Evolutionary conservation across 768 basidiomycete genomes (phyloP).

Genomic region (Exidia glandulosa): DNA sequence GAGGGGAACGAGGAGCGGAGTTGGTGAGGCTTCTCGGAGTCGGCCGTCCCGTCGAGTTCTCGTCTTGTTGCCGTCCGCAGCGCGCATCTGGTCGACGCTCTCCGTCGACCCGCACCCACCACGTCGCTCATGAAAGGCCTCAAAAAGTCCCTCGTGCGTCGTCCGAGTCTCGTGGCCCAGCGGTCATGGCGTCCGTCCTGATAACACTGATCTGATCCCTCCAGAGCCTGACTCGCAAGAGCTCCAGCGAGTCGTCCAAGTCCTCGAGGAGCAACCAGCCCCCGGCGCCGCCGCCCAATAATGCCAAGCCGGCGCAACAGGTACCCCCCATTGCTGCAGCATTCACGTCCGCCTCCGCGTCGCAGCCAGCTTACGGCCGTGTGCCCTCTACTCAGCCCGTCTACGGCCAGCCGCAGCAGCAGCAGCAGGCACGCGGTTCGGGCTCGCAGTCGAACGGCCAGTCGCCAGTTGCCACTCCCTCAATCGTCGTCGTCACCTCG

Average conservation of each 20-base stretch:
- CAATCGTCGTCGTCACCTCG: conserved; percentile 79
- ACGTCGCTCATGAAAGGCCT: conserved; percentile 58
- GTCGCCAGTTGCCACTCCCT: conserved; percentile 51
- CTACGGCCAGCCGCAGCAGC: conserved; percentile 16
- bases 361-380: conserved; percentile 30
- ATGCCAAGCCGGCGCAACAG: conserved; percentile 50
- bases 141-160: conserved; percentile 67
- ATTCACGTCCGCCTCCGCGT: conserved; percentile 3
- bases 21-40: conserved; percentile 17
- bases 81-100: background rate
- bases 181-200: conserved; percentile 8
- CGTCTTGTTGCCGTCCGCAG: background rate
- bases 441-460: conserved; percentile 26
- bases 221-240: conserved; percentile 36
- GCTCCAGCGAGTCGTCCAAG: conserved; percentile 53
- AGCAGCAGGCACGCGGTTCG: conserved; percentile 43
- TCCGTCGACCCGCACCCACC: background rate
- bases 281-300: conserved; percentile 54
- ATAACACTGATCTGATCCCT: conserved; percentile 7
- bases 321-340: background rate
- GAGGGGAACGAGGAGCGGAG: conserved; percentile 2
- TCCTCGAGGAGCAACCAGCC: conserved; percentile 27
- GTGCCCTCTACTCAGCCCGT: conserved; percentile 23
- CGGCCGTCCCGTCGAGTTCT: conserved; percentile 7
- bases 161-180: conserved; percentile 1